A percentile compares a stretch with the other conserved stretches of the same genome.
phyloP scores from a whole-genome alignment of 2,329 filamentous ascomycete genomes.

The Sarocladium oryzae region DNA sequence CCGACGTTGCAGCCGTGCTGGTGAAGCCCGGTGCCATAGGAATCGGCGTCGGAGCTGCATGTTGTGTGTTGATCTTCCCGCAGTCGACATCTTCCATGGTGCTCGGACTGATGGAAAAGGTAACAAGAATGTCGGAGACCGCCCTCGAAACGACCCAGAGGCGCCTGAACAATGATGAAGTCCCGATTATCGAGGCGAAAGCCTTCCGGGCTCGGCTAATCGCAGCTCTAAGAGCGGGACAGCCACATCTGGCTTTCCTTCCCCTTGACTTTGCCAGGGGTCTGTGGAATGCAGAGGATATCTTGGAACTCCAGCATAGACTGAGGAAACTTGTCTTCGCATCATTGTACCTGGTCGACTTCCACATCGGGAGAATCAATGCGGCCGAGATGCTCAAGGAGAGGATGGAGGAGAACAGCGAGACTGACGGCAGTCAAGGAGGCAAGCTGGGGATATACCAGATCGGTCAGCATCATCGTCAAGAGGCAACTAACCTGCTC shows the following conservation, averaged over 20 bases:
- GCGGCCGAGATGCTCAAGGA: slow-evolving; percentile 11
- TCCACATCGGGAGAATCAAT: slow-evolving; percentile 29
- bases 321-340: slow-evolving; percentile 29
- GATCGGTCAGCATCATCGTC: slow-evolving; percentile 20
- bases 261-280: slow-evolving; percentile 40
- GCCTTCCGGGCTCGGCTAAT: slow-evolving; percentile 23
- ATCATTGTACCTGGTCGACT: slow-evolving; percentile 32
- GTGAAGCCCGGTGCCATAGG: slow-evolving; percentile 40
- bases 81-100: slow-evolving; percentile 40
- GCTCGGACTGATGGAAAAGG: slow-evolving; percentile 25
- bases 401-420: slow-evolving; percentile 15
- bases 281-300: slow-evolving; percentile 37
- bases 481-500: slow-evolving; percentile 26
- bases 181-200: slow-evolving; percentile 17
- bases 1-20: slow-evolving; percentile 29
- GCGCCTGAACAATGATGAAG: background rate
- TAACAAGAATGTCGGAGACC: slow-evolving; percentile 24
- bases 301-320: slow-evolving; percentile 28
- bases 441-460: slow-evolving; percentile 13
- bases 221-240: slow-evolving; percentile 27
- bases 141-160: slow-evolving; percentile 25
- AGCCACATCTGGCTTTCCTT: slow-evolving; percentile 34
- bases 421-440: background rate
- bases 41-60: slow-evolving; percentile 36
- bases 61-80: slow-evolving; percentile 40